Evolutionary conservation across 2,329 filamentous ascomycete genomes (phyloP).

Genomic region (Fusarium buharicum): DNA sequence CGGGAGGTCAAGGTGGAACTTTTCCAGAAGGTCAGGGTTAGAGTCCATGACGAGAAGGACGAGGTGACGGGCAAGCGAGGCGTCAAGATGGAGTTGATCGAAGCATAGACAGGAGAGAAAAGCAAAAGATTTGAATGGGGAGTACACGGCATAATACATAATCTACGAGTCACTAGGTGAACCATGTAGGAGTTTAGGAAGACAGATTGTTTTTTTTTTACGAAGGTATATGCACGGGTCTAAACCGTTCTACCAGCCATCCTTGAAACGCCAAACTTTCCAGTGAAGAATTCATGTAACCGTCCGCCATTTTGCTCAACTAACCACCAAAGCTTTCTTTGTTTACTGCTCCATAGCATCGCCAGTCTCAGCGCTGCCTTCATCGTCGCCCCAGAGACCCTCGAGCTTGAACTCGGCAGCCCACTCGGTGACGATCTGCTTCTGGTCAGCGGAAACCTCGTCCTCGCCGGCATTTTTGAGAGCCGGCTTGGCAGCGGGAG

Average conservation of each 20-base stretch:
- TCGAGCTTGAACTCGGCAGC: constrained; percentile 95
- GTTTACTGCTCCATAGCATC: constrained; percentile 65
- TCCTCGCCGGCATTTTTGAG: constrained; percentile 56
- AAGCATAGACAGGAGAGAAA: constrained; percentile 32
- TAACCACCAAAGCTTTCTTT: constrained; percentile 18
- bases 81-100: constrained; percentile 77
- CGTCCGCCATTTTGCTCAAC: constrained; percentile 42
- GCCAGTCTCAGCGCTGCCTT: constrained; percentile 53
- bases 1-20: constrained; percentile 75
- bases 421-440: constrained; percentile 92
- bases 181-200: constrained; percentile 35
- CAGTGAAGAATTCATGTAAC: constrained; percentile 44
- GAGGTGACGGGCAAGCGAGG: constrained; percentile 96
- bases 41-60: constrained; percentile 92
- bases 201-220: constrained; percentile 39
- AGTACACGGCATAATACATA: constrained; percentile 23
- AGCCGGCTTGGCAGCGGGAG: constrained; percentile 47
- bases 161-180: constrained; percentile 28
- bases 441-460: constrained; percentile 71
- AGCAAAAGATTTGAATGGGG: neutral
- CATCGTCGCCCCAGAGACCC: constrained; percentile 82
- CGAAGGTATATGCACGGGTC: constrained; percentile 45
- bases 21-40: constrained; percentile 91
- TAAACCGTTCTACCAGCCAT: constrained; percentile 47
- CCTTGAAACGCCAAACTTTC: constrained; percentile 50